phyloP scores from a whole-genome alignment of 176 grass and related monocot species.

The Miscanthus lutarioriparius region DNA sequence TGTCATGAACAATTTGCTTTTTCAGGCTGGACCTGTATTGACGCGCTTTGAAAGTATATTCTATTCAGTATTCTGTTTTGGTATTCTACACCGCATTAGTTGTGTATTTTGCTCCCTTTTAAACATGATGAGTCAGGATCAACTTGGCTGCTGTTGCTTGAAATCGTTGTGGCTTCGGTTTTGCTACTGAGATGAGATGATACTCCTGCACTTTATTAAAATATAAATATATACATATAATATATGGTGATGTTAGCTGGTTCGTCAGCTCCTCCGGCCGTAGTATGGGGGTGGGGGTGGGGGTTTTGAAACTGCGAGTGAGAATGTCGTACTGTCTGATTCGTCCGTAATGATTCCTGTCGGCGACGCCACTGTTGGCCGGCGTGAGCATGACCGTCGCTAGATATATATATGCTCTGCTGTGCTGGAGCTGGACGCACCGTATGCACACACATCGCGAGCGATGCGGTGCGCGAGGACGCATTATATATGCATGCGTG shows the following conservation, averaged over 20 bases:
- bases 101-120: background rate
- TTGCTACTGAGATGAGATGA: too few species aligned
- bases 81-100: background rate
- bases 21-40: background rate
- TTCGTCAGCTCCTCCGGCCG: too few species aligned
- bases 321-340: background rate
- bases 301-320: background rate
- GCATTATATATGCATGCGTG: background rate
- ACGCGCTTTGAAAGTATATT: background rate
- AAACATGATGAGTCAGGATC: background rate
- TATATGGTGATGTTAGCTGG: too few species aligned
- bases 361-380: background rate
- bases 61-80: background rate
- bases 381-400: background rate
- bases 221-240: too few species aligned
- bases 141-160: background rate
- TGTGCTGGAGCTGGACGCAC: too few species aligned
- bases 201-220: too few species aligned
- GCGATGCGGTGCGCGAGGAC: too few species aligned
- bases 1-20: background rate
- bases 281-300: background rate
- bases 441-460: too few species aligned
- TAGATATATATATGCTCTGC: too few species aligned
- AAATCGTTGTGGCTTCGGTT: background rate
- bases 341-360: background rate